phyloP scores from a whole-genome alignment of 208 protist species.

The Crithidia expoeki region DNA sequence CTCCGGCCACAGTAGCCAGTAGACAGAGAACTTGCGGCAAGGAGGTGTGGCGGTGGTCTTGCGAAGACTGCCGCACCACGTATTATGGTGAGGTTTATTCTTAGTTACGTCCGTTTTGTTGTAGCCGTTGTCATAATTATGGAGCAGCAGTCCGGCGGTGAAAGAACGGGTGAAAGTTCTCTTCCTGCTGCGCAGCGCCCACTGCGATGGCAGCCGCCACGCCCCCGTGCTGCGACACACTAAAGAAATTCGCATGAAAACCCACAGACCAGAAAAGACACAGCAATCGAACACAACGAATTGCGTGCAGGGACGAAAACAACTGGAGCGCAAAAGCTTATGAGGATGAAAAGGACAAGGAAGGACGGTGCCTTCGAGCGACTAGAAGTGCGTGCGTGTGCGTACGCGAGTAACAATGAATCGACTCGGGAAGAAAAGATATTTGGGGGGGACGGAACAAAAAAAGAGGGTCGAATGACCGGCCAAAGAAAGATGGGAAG shows the following conservation, averaged over 20 bases:
- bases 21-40: background rate
- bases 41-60: background rate
- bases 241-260: slow-evolving; percentile 11
- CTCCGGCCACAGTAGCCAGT: slow-evolving; percentile 12
- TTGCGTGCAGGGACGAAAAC: too few relatives aligned
- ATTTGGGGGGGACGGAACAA: background rate
- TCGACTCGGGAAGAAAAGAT: slow-evolving; percentile 9
- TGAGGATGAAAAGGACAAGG: slow-evolving; percentile 16
- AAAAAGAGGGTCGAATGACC: slow-evolving; percentile 1
- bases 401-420: background rate
- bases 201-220: slow-evolving; percentile 11
- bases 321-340: too few relatives aligned
- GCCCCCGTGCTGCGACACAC: background rate
- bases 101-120: background rate
- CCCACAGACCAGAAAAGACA: background rate
- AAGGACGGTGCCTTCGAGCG: too few relatives aligned
- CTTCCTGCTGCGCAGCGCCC: background rate
- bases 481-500: background rate
- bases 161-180: background rate
- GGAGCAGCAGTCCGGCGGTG: background rate
- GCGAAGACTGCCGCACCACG: background rate
- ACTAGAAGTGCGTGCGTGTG: too few relatives aligned
- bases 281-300: too few relatives aligned
- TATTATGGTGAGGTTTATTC: background rate
- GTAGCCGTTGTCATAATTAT: background rate